Evolutionary conservation across 2,329 filamentous ascomycete genomes (phyloP), one percentile per base, ranked within the genome.

Genomic region (Dactylellina drechsleri): DNA sequence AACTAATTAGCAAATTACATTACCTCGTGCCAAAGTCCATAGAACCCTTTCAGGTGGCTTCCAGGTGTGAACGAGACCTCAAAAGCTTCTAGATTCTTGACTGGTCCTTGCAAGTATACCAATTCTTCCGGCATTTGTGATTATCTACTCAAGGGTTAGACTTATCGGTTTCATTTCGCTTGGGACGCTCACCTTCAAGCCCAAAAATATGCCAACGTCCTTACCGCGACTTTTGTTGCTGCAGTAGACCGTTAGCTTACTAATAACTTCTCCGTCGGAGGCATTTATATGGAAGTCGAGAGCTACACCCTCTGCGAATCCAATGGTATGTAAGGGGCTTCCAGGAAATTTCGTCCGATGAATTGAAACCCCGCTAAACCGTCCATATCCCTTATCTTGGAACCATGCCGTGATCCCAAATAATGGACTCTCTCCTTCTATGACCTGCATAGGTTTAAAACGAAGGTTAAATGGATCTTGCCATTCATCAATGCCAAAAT

Each of bases 361-460:
- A 54, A 54, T 28, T 4, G 50, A 28, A 28, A 54, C 8, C 4
- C 50, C 50, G 26, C n/a, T 54, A 15, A 54, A 12, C 50, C 50
- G 28, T 3, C 50, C 50, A 13, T 10, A 4, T 54, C 23, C 50
- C 8, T 54, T 18, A 7, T 28, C 26, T n/a, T n/a, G n/a, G 7
- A 54, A 54, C 50, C 50, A 54, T 2, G n/a, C 50, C 23, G 50
- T 54, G 23, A 54, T 54, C 6, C 50, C 50, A 13, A 54, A 8
- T 16, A 54, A 54, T 16, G n/a, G 2, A 13, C 8, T 12, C 5
- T 16, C 23, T 12, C 50, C 28, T 15, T 54, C 50, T 8, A 54
- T 31, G 2, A 54, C 12, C 15, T 54, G 50, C 23, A 54, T 26
- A 3, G 50, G 12, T 54, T 23, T 26, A 23, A 54, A 54, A 20